phyloP scores from a whole-genome alignment of 768 basidiomycete species.

The Russula olivacea region DNA sequence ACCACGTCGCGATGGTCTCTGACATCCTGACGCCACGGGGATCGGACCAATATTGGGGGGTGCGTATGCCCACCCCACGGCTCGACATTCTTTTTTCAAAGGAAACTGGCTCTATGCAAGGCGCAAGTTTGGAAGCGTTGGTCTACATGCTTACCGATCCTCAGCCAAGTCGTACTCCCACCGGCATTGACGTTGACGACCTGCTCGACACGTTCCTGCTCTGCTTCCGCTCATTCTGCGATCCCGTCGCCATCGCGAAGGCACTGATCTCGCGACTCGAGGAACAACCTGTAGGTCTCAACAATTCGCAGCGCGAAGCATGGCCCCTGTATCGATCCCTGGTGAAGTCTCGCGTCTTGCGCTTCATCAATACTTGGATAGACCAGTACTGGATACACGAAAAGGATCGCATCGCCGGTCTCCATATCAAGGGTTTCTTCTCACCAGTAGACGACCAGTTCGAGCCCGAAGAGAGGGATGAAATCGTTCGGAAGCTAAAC shows the following conservation, averaged over 20 bases:
- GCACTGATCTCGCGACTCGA: conserved; percentile 14
- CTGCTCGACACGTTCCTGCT: conserved; percentile 11
- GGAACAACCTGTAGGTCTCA: conserved; percentile 3
- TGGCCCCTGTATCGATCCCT: conserved; percentile 12
- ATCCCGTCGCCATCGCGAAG: conserved; percentile 13
- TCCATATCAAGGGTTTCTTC: conserved; percentile 17
- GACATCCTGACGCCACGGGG: not conserved
- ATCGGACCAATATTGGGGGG: conserved; percentile 9
- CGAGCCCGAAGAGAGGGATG: not conserved
- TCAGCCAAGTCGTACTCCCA: not conserved
- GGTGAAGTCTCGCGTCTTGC: conserved; percentile 6
- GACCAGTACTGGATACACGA: conserved; percentile 18
- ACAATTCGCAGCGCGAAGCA: conserved; percentile 3
- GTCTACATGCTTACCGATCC: conserved; percentile 17
- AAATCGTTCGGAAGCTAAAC: conserved; percentile 5
- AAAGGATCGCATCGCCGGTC: conserved; percentile 13
- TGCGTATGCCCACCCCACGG: conserved; percentile 11
- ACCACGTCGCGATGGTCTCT: conserved; percentile 12
- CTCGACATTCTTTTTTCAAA: conserved; percentile 3
- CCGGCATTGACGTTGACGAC: not conserved
- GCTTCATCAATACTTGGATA: conserved; percentile 13
- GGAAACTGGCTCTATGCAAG: conserved; percentile 1
- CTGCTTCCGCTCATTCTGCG: conserved; percentile 16
- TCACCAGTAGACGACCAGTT: not conserved
- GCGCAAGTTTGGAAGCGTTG: conserved; percentile 11